phyloP scores from a whole-genome alignment of 2,329 filamentous ascomycete species.

The Macroventuria anomochaeta region DNA sequence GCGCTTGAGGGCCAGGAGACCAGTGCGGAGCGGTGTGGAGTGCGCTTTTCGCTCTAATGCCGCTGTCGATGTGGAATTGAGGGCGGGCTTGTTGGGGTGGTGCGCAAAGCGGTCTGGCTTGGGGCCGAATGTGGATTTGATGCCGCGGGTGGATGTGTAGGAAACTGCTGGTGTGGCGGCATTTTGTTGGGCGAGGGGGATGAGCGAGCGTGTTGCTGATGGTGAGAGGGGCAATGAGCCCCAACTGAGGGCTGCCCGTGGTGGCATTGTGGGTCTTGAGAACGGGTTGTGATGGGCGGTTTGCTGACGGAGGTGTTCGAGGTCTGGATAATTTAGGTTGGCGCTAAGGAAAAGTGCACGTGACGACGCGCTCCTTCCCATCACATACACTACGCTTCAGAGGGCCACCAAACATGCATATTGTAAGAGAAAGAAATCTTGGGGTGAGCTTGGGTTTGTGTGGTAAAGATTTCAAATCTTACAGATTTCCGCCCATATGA shows the following conservation, averaged over 20 bases:
- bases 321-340: slow-evolving; percentile 32
- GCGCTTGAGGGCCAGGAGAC: slow-evolving; percentile 86
- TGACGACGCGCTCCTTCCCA: background rate
- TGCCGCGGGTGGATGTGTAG: slow-evolving; percentile 47
- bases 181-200: slow-evolving; percentile 28
- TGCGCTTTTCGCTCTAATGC: slow-evolving; percentile 65
- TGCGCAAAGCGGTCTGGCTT: slow-evolving; percentile 62
- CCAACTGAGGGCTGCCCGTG: slow-evolving; percentile 45
- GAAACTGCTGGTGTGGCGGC: slow-evolving; percentile 21
- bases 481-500: slow-evolving; percentile 17
- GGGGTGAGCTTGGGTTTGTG: background rate
- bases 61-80: slow-evolving; percentile 63
- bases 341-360: slow-evolving; percentile 6
- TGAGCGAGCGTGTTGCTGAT: slow-evolving; percentile 32
- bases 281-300: slow-evolving; percentile 4
- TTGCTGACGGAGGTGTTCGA: slow-evolving; percentile 5
- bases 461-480: slow-evolving; percentile 16
- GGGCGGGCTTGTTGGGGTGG: slow-evolving; percentile 56
- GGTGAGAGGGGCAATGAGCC: slow-evolving; percentile 41
- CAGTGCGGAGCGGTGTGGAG: slow-evolving; percentile 72
- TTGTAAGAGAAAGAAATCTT: no score
- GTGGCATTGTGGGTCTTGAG: slow-evolving; percentile 38
- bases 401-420: no score
- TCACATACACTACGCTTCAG: no score
- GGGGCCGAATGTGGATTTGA: slow-evolving; percentile 63